Evolutionary conservation across 148 eudicot genomes (phyloP), one percentile per base, ranked within the genome.

Genomic region (Tetragonia tetragonoides): DNA sequence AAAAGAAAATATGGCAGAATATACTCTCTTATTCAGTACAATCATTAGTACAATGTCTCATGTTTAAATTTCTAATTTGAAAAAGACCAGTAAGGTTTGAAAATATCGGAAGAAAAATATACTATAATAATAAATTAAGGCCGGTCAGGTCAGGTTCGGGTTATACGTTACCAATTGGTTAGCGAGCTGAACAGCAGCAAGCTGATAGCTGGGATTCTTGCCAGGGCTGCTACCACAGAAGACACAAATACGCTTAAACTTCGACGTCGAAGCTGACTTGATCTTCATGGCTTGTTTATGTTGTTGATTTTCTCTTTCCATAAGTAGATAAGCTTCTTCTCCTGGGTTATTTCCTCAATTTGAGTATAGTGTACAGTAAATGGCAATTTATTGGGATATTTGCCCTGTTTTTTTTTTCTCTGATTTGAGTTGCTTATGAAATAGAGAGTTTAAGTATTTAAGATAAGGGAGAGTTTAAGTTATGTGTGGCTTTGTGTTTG

Each of bases 221-320:
- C 98, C 98, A 1, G 92, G 85, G 68, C 96, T 93, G 81, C 98
- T 93, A 1, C 98, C 98, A 60, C 98, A 93, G 85, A 93, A 93
- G 21, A 93, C 98, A 81, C 98, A 93, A 18, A 93, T 85, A 14
- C 96, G 78, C 75, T 89, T 89, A 78, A 90, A 92, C 73, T 86
- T 89, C 2, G 90, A 90, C 75, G 86, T 89, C 1, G 90, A 90
- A 18, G 24, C 24, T 5, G 64, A 12, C 5, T 23, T 18, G 18
- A 46, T 66, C 59, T 67, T 80, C 68, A 54, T 79, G 2, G 0
- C 28, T 46, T 10, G 68, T 56, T 67, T 77, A 5, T 16, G n/a
- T 60, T 62, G 59, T 1, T 70, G 42, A 34, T 77, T 57, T 57
- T 57, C 61, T 16, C 21, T 77, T 59, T 77, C 74, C 79, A 77